Percentiles rank a stretch among this genome's conserved stretches.
These are phyloP conservation scores for Pleodorina starrii DNA, from an alignment of 139 green algal species.

Conservation along the genomic window DNA sequence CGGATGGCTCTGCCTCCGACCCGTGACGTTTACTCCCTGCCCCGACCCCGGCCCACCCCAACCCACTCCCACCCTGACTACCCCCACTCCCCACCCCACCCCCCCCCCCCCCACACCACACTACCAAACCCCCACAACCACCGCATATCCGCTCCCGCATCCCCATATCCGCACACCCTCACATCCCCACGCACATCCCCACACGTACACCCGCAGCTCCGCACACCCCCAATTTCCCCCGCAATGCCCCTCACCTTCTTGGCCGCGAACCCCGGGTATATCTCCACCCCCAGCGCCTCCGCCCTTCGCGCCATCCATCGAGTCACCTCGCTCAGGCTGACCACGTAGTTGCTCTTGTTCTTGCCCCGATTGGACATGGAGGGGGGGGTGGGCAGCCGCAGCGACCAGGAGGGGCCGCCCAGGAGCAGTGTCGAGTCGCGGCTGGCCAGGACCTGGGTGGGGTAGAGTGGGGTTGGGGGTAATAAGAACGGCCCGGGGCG, in stretches of 20 bases:
- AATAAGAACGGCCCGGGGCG: too few relatives aligned
- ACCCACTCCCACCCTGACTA: too few relatives aligned
- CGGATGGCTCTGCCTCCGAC: too few relatives aligned
- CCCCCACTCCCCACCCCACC: too few relatives aligned
- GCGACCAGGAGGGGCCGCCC: slow-evolving; percentile 27
- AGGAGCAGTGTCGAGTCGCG: slow-evolving; percentile 66
- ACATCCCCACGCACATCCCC: too few relatives aligned
- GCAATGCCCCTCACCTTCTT: slow-evolving; percentile 45
- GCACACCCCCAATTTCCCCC: neutral
- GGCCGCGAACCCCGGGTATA: slow-evolving; percentile 91
- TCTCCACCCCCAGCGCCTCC: slow-evolving; percentile 91
- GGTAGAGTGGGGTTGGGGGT: neutral
- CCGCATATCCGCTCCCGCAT: too few relatives aligned
- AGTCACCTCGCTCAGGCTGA: slow-evolving; percentile 87
- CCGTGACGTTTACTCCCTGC: too few relatives aligned
- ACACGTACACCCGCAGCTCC: neutral
- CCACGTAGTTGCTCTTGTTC: slow-evolving; percentile 88
- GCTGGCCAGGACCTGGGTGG: slow-evolving; percentile 13
- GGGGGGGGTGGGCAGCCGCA: slow-evolving; percentile 64
- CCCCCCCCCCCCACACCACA: too few relatives aligned
- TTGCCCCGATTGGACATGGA: slow-evolving; percentile 85
- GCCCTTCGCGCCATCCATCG: slow-evolving; percentile 86
- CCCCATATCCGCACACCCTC: too few relatives aligned
- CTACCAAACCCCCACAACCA: too few relatives aligned
- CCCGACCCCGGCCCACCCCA: too few relatives aligned